These are phyloP conservation scores for Populus tomentosa DNA, from an alignment of 441 rosid species.

Conservation along the genomic window DNA sequence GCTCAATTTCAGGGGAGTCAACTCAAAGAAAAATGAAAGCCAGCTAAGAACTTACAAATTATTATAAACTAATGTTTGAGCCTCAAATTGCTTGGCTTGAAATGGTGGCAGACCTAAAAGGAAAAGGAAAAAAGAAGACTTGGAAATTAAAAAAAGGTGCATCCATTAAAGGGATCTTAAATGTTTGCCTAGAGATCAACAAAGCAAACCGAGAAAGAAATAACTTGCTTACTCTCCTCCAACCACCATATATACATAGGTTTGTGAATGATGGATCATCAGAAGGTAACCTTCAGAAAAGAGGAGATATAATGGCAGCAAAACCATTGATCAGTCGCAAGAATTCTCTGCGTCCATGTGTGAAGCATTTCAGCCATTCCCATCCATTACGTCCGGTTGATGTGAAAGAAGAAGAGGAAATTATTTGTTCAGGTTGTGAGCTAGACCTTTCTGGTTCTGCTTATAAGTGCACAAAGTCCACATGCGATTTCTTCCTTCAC, in stretches of 20 bases:
- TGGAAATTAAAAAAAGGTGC: neutral
- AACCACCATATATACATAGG: neutral
- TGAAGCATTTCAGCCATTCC: constrained; percentile 21
- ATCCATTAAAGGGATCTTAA: neutral
- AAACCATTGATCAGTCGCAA: neutral
- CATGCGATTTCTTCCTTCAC: constrained; percentile 15
- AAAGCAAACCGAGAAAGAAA: neutral
- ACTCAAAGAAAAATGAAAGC: neutral
- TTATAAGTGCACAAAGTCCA: constrained; percentile 28
- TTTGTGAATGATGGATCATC: neutral
- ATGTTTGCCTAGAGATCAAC: neutral
- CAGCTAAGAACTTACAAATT: neutral
- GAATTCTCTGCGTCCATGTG: constrained; percentile 14
- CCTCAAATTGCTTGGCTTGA: neutral
- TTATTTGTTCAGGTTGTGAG: constrained; percentile 20
- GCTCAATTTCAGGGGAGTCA: neutral
- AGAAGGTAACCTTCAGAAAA: neutral
- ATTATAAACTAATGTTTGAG: neutral
- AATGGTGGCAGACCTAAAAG: neutral
- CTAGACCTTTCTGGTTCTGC: constrained; percentile 23
- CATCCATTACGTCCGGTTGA: constrained; percentile 17
- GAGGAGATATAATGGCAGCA: neutral
- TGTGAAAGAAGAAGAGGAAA: constrained; percentile 15
- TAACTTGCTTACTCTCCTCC: neutral
- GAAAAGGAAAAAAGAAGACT: neutral